These are phyloP conservation scores for Neopestalotiopsis clavispora DNA, from an alignment of 2,329 filamentous ascomycete species.

Conservation along the genomic window DNA sequence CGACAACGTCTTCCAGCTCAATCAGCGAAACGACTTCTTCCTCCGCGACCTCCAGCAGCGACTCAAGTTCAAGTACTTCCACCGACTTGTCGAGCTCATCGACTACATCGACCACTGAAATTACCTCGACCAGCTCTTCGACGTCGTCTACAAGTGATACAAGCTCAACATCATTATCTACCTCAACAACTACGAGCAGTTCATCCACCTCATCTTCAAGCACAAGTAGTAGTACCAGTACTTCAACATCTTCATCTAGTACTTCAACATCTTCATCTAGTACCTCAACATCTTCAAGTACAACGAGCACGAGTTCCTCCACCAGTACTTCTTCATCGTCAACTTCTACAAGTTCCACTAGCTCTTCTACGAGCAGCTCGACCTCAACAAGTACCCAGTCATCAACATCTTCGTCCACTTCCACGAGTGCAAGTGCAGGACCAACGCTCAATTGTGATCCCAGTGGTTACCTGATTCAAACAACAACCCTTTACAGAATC, in stretches of 20 bases:
- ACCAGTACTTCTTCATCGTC: not conserved
- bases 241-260: not conserved
- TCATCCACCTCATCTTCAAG: not conserved
- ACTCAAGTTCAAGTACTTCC: not conserved
- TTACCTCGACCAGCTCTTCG: not conserved
- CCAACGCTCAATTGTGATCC: conserved; percentile 19
- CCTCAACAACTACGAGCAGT: not conserved
- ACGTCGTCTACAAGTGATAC: not conserved
- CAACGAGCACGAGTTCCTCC: not conserved
- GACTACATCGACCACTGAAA: not conserved
- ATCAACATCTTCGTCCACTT: not conserved
- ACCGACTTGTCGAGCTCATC: not conserved
- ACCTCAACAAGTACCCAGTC: not conserved
- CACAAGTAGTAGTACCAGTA: not conserved
- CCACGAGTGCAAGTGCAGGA: not conserved
- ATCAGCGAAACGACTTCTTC: not conserved
- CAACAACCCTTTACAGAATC: conserved; percentile 19
- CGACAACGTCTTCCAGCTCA: not conserved
- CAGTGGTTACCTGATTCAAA: conserved; percentile 23
- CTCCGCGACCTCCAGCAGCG: not conserved
- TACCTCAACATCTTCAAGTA: not conserved
- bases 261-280: not conserved
- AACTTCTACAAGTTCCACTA: not conserved
- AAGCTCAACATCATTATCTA: not conserved
- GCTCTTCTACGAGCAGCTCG: not conserved